Percentiles rank a stretch among this genome's conserved stretches.
These are phyloP conservation scores for Mycotypha africana DNA, from an alignment of 371 early-diverging fungal genomes.

Conservation along the genomic window DNA sequence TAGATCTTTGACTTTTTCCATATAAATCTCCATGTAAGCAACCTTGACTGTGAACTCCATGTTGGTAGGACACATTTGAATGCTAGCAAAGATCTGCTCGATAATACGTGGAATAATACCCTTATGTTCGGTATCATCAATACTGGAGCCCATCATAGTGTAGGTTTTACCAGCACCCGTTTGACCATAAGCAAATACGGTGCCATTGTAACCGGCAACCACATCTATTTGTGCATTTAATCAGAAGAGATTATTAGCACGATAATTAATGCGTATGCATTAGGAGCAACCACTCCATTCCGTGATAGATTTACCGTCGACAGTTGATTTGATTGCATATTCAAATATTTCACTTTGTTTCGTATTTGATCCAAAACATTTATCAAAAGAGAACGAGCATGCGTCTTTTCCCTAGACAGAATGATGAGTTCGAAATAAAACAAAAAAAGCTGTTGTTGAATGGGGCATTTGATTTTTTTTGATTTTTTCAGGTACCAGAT, in stretches of 20 bases:
- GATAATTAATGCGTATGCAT: too few relatives aligned
- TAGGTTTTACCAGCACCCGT: constrained; percentile 98
- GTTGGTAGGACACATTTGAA: constrained; percentile 76
- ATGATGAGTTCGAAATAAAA: constrained; percentile 54
- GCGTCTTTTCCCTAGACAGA: constrained; percentile 78
- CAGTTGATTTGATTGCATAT: constrained; percentile 83
- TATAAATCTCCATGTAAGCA: constrained; percentile 99
- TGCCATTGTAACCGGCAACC: constrained; percentile 90
- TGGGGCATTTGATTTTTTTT: too few relatives aligned
- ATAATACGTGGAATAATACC: constrained; percentile 95
- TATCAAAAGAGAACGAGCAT: constrained; percentile 85
- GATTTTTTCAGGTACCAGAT: constrained; percentile 53
- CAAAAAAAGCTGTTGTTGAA: too few relatives aligned
- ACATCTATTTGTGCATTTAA: constrained; percentile 51
- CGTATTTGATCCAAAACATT: constrained; percentile 79
- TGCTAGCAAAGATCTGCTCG: constrained; percentile 85
- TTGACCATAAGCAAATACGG: constrained; percentile 98
- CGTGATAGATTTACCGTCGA: constrained; percentile 78
- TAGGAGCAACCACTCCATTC: too few relatives aligned
- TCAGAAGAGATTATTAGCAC: too few relatives aligned
- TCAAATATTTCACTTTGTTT: constrained; percentile 83
- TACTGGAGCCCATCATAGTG: constrained; percentile 98
- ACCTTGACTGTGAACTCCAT: constrained; percentile 93
- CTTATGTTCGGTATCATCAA: constrained; percentile 79
- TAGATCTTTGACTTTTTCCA: constrained; percentile 98